Base-by-base conservation (phyloP, 306 rosid genomes). In the Fragaria ananassa region DNA sequence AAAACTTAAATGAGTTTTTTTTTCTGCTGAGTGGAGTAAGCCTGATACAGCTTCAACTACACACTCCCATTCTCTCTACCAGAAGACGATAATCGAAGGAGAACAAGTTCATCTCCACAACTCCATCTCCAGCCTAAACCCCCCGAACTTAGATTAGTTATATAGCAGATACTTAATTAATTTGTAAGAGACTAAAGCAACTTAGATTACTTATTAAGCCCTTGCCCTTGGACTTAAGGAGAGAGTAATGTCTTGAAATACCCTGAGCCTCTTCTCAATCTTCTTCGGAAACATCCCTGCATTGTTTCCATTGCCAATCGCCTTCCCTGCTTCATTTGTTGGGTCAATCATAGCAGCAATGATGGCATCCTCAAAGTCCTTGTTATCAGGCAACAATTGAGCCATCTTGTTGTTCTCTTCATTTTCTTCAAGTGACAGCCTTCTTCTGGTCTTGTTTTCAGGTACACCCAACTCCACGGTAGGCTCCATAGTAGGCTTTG, bases 61-160 rank as follows among this genome's bases (percentile, higher is more conserved):
- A 67, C 35, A 62, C 42, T 78, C 71, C 76, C 71, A 68, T 73
- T 76, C 81, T 76, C 82, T 76, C 46, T 56, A 66, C 74, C 74
- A 44, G 71, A 75, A 69, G 56, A 61, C 12, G 72, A 83, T 49
- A 63, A n/a, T 61, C 70, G 68, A 62, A 82, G 99, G 99, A 95
- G 99, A 95, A 92, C 93, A 95, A 95, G 99, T 74, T 83, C 88
- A 89, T 95, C 99, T 95, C 98, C 93, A 92, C 93, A 95, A 95
- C 97, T 74, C 82, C 87, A 89, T 95, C 98, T 92, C 97, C 92
- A 81, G 69, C 79, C 91, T 86, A 82, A 68, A 81, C 82, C 82
- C 79, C 70, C 82, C n/a, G 15, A 68, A 67, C 74, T 68, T 76
- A 42, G 70, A 64, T 68, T 70, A 69, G 10, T 21, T 17, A 34